phyloP scores from a whole-genome alignment of 1,284 basidiomycete genomes.

The Lentinus polychrous region DNA sequence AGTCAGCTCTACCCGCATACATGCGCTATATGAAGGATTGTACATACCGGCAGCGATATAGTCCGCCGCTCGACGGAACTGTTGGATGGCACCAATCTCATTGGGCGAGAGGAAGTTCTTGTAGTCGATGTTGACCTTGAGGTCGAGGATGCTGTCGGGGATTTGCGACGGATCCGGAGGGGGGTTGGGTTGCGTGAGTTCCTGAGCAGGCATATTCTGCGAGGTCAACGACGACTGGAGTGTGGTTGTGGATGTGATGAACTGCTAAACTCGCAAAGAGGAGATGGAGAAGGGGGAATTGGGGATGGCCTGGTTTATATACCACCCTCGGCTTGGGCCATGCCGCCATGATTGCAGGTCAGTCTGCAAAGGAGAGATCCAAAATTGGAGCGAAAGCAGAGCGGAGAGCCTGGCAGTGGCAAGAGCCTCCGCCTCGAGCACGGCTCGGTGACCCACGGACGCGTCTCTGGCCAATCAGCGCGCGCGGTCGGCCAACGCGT shows the following conservation, averaged over 20 bases:
- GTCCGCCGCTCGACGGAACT: conserved; percentile 54
- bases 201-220: conserved; percentile 4
- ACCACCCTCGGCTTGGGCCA: background rate
- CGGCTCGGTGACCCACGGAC: background rate
- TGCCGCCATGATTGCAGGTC: too few species aligned
- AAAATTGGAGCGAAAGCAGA: too few species aligned
- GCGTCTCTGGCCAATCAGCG: conserved; percentile 1
- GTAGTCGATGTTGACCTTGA: conserved; percentile 35
- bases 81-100: conserved; percentile 44
- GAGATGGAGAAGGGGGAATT: background rate
- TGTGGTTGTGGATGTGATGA: background rate
- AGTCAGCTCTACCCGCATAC: conserved; percentile 6
- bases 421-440: too few species aligned
- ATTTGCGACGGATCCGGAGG: conserved; percentile 56
- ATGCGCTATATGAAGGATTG: background rate
- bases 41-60: conserved; percentile 57
- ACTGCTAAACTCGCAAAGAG: background rate
- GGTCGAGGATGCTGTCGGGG: conserved; percentile 42
- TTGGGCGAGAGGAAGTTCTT: conserved; percentile 36
- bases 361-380: too few species aligned
- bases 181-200: conserved; percentile 37
- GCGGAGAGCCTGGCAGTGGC: too few species aligned
- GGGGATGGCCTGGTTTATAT: background rate
- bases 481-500: background rate
- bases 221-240: too few species aligned